A percentile compares a stretch with the other conserved stretches of the same genome.
Conservation (phyloP, 331 rosid species). For the Arachis monticola region DNA sequence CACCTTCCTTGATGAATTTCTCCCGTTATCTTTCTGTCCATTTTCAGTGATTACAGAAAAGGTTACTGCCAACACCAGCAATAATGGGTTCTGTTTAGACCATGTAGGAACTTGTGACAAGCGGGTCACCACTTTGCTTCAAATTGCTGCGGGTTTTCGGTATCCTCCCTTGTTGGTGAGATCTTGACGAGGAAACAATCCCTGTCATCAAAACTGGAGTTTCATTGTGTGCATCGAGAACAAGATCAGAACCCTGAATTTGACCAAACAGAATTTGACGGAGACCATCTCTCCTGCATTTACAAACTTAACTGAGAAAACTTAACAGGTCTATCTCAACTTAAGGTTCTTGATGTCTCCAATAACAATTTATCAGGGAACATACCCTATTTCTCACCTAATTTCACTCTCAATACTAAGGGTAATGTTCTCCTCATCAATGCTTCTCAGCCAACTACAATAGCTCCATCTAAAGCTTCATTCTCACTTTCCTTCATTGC, state of each 20-base stretch:
- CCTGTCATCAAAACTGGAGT: too few species aligned
- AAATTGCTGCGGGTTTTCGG: not conserved
- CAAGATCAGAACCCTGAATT: not conserved
- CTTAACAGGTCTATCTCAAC: not conserved
- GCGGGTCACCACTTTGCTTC: not conserved
- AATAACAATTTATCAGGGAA: not conserved
- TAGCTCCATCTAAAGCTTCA: not conserved
- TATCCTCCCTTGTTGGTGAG: not conserved
- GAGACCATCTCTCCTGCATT: not conserved
- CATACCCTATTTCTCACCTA: not conserved
- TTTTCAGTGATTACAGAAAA: not conserved
- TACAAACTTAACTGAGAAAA: not conserved
- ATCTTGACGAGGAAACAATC: too few species aligned
- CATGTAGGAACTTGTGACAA: not conserved
- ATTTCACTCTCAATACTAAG: not conserved
- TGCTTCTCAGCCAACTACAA: not conserved
- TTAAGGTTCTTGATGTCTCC: not conserved
- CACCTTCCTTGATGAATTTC: not conserved
- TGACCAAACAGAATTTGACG: not conserved
- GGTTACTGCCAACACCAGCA: not conserved
- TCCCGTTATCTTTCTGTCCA: not conserved
- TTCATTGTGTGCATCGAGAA: too few species aligned
- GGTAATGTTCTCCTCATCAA: not conserved
- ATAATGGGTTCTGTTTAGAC: not conserved
- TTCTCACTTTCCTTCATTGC: not conserved